A percentile compares a stretch with the other conserved stretches of the same genome.
phyloP scores from a whole-genome alignment of 228 moss, liverwort and hornwort species.

The Sphagnum magellanicum region DNA sequence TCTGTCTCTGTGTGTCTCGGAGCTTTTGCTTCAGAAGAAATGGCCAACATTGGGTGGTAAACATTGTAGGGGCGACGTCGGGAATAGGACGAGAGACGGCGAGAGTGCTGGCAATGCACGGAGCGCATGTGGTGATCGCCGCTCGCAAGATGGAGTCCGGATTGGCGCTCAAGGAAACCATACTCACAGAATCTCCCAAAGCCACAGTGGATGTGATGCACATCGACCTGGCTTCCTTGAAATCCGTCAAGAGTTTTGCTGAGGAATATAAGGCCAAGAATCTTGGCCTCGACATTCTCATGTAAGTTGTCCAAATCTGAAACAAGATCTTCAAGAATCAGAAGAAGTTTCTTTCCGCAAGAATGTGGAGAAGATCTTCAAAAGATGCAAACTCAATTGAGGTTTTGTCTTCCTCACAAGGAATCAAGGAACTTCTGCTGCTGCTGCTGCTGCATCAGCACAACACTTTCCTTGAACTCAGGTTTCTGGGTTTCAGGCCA shows the following conservation, averaged over 20 bases:
- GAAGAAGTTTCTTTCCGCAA: too few relatives aligned
- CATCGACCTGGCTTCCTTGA: conserved; percentile 22
- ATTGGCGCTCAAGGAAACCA: conserved; percentile 22
- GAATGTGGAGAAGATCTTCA: too few relatives aligned
- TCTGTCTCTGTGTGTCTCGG: not conserved
- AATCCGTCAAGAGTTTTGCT: conserved; percentile 27
- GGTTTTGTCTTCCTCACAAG: too few relatives aligned
- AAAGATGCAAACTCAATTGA: too few relatives aligned
- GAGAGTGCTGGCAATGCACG: conserved; percentile 32
- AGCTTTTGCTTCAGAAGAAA: not conserved
- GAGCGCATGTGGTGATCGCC: conserved; percentile 33
- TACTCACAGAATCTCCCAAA: conserved; percentile 23
- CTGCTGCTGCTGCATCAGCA: too few relatives aligned
- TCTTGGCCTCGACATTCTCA: conserved; percentile 27
- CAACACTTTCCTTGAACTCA: too few relatives aligned
- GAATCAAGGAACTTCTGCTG: too few relatives aligned
- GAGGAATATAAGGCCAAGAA: conserved; percentile 35
- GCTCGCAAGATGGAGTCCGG: conserved; percentile 21
- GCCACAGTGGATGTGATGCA: conserved; percentile 43
- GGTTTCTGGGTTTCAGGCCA: too few relatives aligned
- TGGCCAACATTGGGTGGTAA: not conserved
- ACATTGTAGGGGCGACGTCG: conserved; percentile 23
- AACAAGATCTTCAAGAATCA: too few relatives aligned
- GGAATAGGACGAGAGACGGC: conserved; percentile 43
- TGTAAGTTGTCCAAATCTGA: conserved; percentile 10